phyloP scores from a whole-genome alignment of 371 early-diverging fungal species.

The Encephalitozoon intestinalis region DNA sequence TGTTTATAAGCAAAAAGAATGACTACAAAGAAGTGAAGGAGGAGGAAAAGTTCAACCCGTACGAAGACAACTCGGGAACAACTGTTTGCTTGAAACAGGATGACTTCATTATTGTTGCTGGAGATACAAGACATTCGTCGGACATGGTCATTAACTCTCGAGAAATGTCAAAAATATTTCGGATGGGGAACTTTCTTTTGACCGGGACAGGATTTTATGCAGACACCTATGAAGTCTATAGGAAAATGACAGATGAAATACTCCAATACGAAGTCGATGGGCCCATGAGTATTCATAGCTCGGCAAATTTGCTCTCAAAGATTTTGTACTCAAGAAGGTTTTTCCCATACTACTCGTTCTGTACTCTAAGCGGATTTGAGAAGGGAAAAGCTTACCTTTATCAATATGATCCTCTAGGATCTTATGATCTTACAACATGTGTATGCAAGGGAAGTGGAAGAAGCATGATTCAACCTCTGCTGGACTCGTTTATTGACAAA shows the following conservation, averaged over 20 bases:
- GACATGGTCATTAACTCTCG: constrained; percentile 87
- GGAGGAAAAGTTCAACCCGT: constrained; percentile 52
- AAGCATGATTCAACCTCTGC: constrained; percentile 84
- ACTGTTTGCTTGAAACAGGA: constrained; percentile 80
- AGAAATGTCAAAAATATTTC: constrained; percentile 78
- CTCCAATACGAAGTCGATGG: constrained; percentile 62
- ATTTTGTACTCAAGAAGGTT: constrained; percentile 84
- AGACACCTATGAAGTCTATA: constrained; percentile 76
- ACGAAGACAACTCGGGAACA: constrained; percentile 72
- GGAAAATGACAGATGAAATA: constrained; percentile 69
- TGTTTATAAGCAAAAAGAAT: not conserved
- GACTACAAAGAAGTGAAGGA: not conserved
- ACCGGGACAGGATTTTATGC: constrained; percentile 84
- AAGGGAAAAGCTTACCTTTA: constrained; percentile 68
- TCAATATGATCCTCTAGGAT: constrained; percentile 89
- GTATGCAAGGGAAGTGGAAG: constrained; percentile 79
- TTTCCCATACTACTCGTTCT: constrained; percentile 91
- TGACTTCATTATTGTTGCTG: constrained; percentile 83
- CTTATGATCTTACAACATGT: constrained; percentile 71
- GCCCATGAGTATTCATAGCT: constrained; percentile 74
- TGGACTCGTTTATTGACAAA: constrained; percentile 78
- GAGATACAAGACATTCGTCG: constrained; percentile 90
- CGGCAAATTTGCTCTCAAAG: constrained; percentile 85
- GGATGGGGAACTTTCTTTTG: constrained; percentile 70
- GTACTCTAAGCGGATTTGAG: constrained; percentile 80